These are phyloP conservation scores for Yamadazyma insecticola DNA, from an alignment of 805 yeast genomes.

Conservation along the genomic window DNA sequence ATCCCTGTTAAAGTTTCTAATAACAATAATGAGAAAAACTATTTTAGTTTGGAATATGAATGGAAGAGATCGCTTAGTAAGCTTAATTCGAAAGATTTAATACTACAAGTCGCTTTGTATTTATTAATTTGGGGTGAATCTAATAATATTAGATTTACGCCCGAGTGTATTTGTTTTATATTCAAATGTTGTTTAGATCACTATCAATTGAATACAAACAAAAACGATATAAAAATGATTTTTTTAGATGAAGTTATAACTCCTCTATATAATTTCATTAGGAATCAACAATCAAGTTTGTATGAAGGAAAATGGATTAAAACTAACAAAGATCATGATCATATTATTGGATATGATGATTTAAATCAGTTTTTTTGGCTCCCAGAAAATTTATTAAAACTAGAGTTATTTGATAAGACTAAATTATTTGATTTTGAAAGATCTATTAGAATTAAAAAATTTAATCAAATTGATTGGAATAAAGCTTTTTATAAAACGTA, in stretches of 20 bases:
- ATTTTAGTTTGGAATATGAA: conserved; percentile 28
- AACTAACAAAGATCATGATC: conserved; percentile 65
- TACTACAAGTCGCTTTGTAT: conserved; percentile 61
- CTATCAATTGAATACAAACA: conserved; percentile 7
- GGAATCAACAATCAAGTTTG: conserved; percentile 62
- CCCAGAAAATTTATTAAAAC: conserved; percentile 26
- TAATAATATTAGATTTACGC: conserved; percentile 53
- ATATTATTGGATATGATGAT: conserved; percentile 56
- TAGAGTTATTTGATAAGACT: conserved; percentile 29
- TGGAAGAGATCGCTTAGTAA: conserved; percentile 67
- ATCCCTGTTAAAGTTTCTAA: conserved; percentile 19
- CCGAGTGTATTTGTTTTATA: conserved; percentile 36
- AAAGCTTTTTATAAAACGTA: conserved; percentile 42
- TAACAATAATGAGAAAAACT: conserved; percentile 10
- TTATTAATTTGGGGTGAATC: conserved; percentile 75
- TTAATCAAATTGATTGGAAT: conserved; percentile 37
- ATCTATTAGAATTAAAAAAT: conserved; percentile 23
- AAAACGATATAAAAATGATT: neutral
- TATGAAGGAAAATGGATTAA: conserved; percentile 49
- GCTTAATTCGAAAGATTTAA: conserved; percentile 52
- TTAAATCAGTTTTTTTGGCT: conserved; percentile 51
- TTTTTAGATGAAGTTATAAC: conserved; percentile 39
- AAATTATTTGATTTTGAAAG: conserved; percentile 22
- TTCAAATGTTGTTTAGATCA: conserved; percentile 24
- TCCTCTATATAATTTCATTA: conserved; percentile 53